Conservation (phyloP, 108 stramenopile species). For the Cyclotella sp. region DNA sequence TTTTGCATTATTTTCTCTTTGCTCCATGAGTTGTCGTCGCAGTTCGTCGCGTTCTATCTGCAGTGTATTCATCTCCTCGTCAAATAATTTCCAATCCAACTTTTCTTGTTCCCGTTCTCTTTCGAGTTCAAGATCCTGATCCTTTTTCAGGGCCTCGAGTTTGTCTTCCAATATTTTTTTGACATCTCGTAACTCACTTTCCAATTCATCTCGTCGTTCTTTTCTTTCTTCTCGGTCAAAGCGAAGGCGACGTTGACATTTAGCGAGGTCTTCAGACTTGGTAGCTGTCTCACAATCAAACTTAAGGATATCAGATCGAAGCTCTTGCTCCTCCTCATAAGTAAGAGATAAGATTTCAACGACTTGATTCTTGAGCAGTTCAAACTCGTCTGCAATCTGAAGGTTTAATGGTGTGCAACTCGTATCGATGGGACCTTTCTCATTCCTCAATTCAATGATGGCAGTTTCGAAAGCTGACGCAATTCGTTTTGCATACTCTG, state of each 20-base stretch:
- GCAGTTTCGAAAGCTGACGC: constrained; percentile 7
- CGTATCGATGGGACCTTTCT: background rate
- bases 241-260: constrained; percentile 11
- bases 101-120: constrained; percentile 1
- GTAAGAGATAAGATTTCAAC: background rate
- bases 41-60: constrained; percentile 14
- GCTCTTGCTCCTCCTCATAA: constrained; percentile 17
- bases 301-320: constrained; percentile 21
- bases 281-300: constrained; percentile 21
- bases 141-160: constrained; percentile 1
- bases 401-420: background rate
- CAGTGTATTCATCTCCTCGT: constrained; percentile 17
- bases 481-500: constrained; percentile 19
- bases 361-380: constrained; percentile 9
- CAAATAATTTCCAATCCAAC: constrained; percentile 2
- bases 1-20: background rate
- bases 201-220: constrained; percentile 34
- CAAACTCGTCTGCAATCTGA: background rate
- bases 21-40: background rate
- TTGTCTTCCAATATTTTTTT: constrained; percentile 15
- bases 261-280: constrained; percentile 28
- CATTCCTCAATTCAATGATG: constrained; percentile 7
- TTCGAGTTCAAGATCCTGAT: background rate
- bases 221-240: constrained; percentile 11
- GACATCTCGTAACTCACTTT: constrained; percentile 16